These are phyloP conservation scores for Chenopodium formosanum DNA, from an alignment of 148 eudicot species.

Conservation along the genomic window DNA sequence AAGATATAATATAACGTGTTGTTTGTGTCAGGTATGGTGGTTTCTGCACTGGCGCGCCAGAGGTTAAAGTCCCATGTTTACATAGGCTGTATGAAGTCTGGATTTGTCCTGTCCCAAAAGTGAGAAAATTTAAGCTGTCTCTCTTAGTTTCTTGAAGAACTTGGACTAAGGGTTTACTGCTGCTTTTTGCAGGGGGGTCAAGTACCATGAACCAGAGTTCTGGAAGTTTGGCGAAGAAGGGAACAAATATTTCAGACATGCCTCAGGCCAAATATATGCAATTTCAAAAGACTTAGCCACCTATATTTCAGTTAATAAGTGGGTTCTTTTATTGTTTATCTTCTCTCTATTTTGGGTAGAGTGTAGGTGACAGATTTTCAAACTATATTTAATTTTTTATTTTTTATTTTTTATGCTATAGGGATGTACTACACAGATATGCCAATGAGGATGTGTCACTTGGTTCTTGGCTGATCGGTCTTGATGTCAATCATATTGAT, in stretches of 20 bases:
- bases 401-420: slow-evolving; percentile 4
- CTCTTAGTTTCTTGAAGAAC: not conserved
- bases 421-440: slow-evolving; percentile 63
- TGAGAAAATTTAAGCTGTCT: slow-evolving; percentile 22
- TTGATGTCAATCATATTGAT: slow-evolving; percentile 76
- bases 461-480: slow-evolving; percentile 85
- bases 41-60: slow-evolving; percentile 57
- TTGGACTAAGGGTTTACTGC: not conserved
- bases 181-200: slow-evolving; percentile 47
- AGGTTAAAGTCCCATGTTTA: slow-evolving; percentile 68
- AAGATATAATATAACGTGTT: not conserved
- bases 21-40: slow-evolving; percentile 44
- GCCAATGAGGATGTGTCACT: slow-evolving; percentile 86
- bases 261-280: slow-evolving; percentile 81
- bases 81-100: slow-evolving; percentile 85
- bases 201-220: slow-evolving; percentile 79
- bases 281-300: slow-evolving; percentile 75
- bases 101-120: slow-evolving; percentile 70
- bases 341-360: not conserved
- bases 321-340: slow-evolving; percentile 10
- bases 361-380: not conserved
- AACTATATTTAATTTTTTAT: not conserved
- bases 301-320: slow-evolving; percentile 60
- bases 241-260: slow-evolving; percentile 77
- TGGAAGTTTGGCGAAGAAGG: slow-evolving; percentile 88